Conservation (phyloP, 306 rosid species). For the Gynostemma pentaphyllum region DNA sequence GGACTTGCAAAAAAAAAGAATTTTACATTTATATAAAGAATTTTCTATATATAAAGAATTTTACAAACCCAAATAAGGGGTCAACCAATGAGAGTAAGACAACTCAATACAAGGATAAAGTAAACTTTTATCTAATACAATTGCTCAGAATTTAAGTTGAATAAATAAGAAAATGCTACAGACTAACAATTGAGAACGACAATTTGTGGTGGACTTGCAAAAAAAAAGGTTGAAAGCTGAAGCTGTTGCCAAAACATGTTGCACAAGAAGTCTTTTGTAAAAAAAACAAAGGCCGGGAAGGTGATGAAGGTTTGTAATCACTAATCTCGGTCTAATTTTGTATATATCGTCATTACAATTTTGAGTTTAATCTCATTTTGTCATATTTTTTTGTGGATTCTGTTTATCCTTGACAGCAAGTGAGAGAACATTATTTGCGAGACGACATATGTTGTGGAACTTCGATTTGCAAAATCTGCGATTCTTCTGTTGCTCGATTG, state of each 20-base stretch:
- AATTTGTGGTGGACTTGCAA: background rate
- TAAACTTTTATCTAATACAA: no score
- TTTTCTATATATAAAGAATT: no score
- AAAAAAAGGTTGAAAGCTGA: background rate
- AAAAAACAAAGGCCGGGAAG: conserved; percentile 71
- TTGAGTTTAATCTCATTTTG: background rate
- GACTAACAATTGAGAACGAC: background rate
- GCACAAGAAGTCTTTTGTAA: conserved; percentile 70
- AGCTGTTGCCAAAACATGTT: conserved; percentile 34
- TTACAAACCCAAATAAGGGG: no score
- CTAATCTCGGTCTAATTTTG: conserved; percentile 8
- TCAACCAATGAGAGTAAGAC: no score
- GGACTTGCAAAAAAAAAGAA: no score
- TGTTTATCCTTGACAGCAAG: conserved; percentile 37
- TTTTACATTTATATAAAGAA: no score
- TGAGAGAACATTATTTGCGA: conserved; percentile 84
- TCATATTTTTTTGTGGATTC: conserved; percentile 1
- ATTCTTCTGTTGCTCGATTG: conserved; percentile 49
- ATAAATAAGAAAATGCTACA: no score
- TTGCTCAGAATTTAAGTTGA: no score
- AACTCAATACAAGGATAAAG: no score
- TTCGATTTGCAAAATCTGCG: conserved; percentile 54
- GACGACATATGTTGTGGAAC: conserved; percentile 86
- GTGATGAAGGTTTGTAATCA: conserved; percentile 45
- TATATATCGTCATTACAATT: background rate